These are phyloP conservation scores for Thelonectria olida DNA, from an alignment of 2,329 filamentous ascomycete species.

Conservation along the genomic window DNA sequence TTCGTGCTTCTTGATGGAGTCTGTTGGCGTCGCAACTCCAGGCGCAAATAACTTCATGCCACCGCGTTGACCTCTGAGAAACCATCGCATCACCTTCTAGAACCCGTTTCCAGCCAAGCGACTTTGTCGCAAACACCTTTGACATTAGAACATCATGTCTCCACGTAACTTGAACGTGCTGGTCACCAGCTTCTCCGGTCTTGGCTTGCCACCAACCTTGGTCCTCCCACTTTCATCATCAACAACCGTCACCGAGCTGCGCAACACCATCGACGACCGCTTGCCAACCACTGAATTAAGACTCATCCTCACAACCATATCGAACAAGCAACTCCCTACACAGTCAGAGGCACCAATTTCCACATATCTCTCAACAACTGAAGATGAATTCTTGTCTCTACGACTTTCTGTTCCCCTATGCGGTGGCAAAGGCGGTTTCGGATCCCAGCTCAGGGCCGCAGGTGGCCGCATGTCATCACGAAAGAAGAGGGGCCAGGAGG, in stretches of 20 bases:
- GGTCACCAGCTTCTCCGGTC: constrained; percentile 83
- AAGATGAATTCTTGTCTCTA: constrained; percentile 81
- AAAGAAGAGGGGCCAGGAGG: constrained; percentile 86
- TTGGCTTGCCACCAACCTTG: constrained; percentile 84
- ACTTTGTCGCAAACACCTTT: background rate
- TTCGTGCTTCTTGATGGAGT: background rate
- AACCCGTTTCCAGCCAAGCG: constrained; percentile 2
- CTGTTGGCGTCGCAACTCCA: background rate
- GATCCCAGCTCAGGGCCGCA: constrained; percentile 93
- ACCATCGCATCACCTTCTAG: background rate
- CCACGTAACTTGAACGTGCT: constrained; percentile 77
- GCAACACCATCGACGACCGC: constrained; percentile 67
- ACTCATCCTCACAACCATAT: constrained; percentile 83
- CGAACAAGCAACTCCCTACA: constrained; percentile 74
- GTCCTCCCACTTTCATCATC: constrained; percentile 76
- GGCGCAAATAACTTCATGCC: background rate
- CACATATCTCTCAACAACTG: constrained; percentile 63
- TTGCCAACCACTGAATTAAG: constrained; percentile 66
- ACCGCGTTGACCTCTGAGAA: background rate
- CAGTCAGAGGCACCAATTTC: constrained; percentile 65
- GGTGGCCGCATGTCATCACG: constrained; percentile 98
- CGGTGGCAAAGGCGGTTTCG: constrained; percentile 97
- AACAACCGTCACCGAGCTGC: constrained; percentile 74
- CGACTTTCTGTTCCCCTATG: constrained; percentile 81
- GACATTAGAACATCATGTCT: constrained; percentile 56